Conservation (phyloP, 345 rosid species). For the Iberis pinnata region DNA sequence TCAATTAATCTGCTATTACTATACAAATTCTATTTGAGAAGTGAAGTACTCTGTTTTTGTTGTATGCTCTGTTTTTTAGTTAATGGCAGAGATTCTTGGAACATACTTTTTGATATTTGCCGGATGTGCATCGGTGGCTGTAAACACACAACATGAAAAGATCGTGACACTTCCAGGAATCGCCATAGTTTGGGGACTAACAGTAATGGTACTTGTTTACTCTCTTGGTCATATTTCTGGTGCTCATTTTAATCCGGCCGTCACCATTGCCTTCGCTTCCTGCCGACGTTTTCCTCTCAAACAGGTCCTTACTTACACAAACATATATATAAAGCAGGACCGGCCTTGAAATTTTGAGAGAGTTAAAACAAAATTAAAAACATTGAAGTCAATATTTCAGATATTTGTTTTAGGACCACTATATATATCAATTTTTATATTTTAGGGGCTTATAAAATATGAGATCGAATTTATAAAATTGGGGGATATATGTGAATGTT, state of each 20-base stretch:
- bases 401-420: too few relatives aligned
- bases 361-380: too few relatives aligned
- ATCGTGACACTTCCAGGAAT: slow-evolving; percentile 70
- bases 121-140: slow-evolving; percentile 76
- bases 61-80: slow-evolving; percentile 20
- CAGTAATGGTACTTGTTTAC: slow-evolving; percentile 77
- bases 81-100: slow-evolving; percentile 70
- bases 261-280: slow-evolving; percentile 85
- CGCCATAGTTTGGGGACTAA: slow-evolving; percentile 78
- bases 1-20: too few relatives aligned
- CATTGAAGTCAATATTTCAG: too few relatives aligned
- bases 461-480: too few relatives aligned
- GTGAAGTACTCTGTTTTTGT: slow-evolving; percentile 3
- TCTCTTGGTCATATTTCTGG: slow-evolving; percentile 94
- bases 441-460: too few relatives aligned
- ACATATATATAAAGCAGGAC: too few relatives aligned
- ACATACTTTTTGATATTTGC: slow-evolving; percentile 90
- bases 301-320: slow-evolving; percentile 39
- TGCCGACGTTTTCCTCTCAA: slow-evolving; percentile 73
- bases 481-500: too few relatives aligned
- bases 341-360: too few relatives aligned
- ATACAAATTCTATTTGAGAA: too few relatives aligned
- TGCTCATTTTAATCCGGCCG: slow-evolving; percentile 94
- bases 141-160: slow-evolving; percentile 49
- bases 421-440: too few relatives aligned